phyloP scores from a whole-genome alignment of 2,329 filamentous ascomycete species.

The Ramichloridium luteum region DNA sequence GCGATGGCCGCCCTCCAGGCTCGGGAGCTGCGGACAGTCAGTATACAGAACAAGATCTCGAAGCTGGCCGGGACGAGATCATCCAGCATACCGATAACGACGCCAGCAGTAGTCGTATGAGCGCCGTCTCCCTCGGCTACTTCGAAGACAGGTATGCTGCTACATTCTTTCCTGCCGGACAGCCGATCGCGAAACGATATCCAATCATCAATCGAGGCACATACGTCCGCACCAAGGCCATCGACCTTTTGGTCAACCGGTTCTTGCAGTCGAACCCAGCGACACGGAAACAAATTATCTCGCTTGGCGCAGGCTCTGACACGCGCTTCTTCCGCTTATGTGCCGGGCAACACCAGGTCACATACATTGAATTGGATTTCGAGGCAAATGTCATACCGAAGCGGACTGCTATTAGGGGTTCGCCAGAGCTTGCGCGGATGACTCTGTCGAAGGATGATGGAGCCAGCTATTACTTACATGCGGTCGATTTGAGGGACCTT shows the following conservation, averaged over 20 bases:
- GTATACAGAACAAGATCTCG: constrained; percentile 21
- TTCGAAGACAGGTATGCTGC: constrained; percentile 68
- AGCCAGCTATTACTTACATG: constrained; percentile 41
- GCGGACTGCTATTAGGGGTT: constrained; percentile 15
- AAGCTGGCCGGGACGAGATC: constrained; percentile 50
- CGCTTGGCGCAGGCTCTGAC: constrained; percentile 85
- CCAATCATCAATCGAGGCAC: constrained; percentile 95
- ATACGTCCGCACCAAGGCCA: constrained; percentile 75
- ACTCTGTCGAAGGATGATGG: constrained; percentile 12
- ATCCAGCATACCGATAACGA: constrained; percentile 88
- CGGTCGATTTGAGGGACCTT: constrained; percentile 57
- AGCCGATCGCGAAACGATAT: constrained; percentile 50
- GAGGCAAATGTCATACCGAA: constrained; percentile 43
- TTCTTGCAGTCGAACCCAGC: constrained; percentile 44
- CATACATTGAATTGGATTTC: constrained; percentile 93
- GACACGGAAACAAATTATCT: constrained; percentile 58
- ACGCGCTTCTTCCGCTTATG: constrained; percentile 72
- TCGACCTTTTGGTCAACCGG: constrained; percentile 61
- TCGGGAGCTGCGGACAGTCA: constrained; percentile 7
- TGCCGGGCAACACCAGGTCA: constrained; percentile 34
- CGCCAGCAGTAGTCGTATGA: constrained; percentile 76
- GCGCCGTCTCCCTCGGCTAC: constrained; percentile 77
- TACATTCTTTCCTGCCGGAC: constrained; percentile 46
- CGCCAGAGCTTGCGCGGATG: constrained; percentile 13
- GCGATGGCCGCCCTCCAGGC: constrained; percentile 23